Evolutionary conservation across 1,284 basidiomycete species (phyloP).

Genomic region (Omphalotus olearius): DNA sequence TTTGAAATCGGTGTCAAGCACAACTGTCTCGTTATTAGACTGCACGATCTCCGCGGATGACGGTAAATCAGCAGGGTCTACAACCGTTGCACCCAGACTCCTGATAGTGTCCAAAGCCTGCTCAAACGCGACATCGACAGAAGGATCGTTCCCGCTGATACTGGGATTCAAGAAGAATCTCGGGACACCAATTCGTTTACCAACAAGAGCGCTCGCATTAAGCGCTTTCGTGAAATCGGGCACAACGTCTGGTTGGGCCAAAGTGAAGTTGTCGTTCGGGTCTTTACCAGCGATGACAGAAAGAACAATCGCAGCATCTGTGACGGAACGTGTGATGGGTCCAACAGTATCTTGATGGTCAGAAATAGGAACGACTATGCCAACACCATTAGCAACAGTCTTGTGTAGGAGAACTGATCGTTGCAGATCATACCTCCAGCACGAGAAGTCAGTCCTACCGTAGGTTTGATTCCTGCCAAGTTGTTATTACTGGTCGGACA

Average conservation of each 20-base stretch:
- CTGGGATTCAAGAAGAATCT: slow-evolving; percentile 42
- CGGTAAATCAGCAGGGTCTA: slow-evolving; percentile 61
- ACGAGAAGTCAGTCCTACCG: slow-evolving; percentile 59
- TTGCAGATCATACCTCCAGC: slow-evolving; percentile 42
- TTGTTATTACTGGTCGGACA: slow-evolving; percentile 51
- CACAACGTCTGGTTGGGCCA: slow-evolving; percentile 48
- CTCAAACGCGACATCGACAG: slow-evolving; percentile 44
- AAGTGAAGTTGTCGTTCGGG: slow-evolving; percentile 56
- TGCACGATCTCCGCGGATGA: slow-evolving; percentile 46
- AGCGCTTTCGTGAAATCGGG: slow-evolving; percentile 55
- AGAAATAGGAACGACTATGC: slow-evolving; percentile 54
- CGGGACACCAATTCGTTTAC: slow-evolving; percentile 60
- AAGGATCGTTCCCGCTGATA: slow-evolving; percentile 38
- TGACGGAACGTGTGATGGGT: slow-evolving; percentile 53
- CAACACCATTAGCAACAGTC: neutral
- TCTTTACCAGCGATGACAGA: slow-evolving; percentile 58
- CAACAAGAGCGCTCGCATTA: slow-evolving; percentile 42
- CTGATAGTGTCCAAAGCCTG: slow-evolving; percentile 42
- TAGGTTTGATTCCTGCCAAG: slow-evolving; percentile 57
- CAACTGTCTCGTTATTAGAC: slow-evolving; percentile 50
- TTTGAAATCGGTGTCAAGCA: slow-evolving; percentile 56
- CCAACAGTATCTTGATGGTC: slow-evolving; percentile 63
- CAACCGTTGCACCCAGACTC: slow-evolving; percentile 51
- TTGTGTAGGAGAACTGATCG: neutral
- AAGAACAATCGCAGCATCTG: slow-evolving; percentile 58